These are phyloP conservation scores for Straminergon stramineum DNA, from an alignment of 225 moss, liverwort and hornwort species.

Conservation along the genomic window DNA sequence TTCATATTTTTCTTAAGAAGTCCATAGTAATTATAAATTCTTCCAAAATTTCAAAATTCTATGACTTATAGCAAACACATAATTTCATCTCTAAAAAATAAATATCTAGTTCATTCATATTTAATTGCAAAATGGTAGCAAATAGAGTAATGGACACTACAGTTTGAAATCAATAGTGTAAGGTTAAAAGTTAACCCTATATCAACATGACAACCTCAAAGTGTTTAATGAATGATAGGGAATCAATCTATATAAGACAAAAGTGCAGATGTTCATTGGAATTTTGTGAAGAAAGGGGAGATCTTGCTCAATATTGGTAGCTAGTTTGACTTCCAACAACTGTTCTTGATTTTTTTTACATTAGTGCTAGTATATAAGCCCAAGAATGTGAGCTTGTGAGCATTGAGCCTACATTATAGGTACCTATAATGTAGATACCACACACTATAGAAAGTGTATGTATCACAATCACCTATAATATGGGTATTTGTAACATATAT, in stretches of 20 bases:
- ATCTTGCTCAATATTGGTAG: not conserved
- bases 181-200: not conserved
- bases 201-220: fast-evolving
- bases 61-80: not conserved
- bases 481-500: too few relatives aligned
- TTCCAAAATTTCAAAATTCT: not conserved
- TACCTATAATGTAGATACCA: too few relatives aligned
- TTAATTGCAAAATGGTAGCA: not conserved
- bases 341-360: too few relatives aligned
- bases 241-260: not conserved
- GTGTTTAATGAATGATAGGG: not conserved
- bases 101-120: not conserved
- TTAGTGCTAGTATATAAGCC: too few relatives aligned
- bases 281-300: not conserved
- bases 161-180: not conserved
- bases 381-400: too few relatives aligned
- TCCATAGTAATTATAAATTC: not conserved
- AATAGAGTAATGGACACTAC: not conserved
- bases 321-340: not conserved
- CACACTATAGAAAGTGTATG: too few relatives aligned
- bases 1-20: not conserved
- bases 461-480: too few relatives aligned
- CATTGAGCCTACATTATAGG: too few relatives aligned
- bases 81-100: not conserved
- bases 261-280: not conserved